Evolutionary conservation across 163 green algal genomes (phyloP).

Genomic region (Coccomyxa subellipsoidea): DNA sequence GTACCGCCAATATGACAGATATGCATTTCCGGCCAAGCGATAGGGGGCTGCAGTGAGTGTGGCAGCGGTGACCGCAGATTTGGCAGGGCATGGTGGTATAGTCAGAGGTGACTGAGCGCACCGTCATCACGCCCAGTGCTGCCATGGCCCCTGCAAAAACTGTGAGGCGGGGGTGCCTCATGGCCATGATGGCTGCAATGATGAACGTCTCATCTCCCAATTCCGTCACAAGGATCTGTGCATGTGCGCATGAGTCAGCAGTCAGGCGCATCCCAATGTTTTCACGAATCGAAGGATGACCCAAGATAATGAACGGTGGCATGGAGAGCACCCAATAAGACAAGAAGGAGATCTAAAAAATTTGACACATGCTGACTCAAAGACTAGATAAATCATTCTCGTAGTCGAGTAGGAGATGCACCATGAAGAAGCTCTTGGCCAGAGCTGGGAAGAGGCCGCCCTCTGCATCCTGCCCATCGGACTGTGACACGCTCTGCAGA

Average conservation of each 20-base stretch:
- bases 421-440: constrained; percentile 14
- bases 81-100: background rate
- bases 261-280: no score
- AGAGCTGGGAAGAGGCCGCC: background rate
- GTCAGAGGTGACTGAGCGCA: constrained; percentile 9
- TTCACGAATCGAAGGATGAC: no score
- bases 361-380: no score
- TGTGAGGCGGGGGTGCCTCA: constrained; percentile 50
- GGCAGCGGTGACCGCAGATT: no score
- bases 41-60: no score
- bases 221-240: constrained; percentile 52
- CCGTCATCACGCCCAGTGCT: constrained; percentile 66
- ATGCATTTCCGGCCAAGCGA: no score
- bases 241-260: no score
- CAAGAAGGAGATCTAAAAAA: no score
- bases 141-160: constrained; percentile 56
- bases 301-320: no score
- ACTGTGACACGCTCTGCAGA: background rate
- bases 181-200: constrained; percentile 59
- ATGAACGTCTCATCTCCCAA: constrained; percentile 64
- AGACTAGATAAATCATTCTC: no score
- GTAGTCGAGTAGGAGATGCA: background rate
- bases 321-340: no score
- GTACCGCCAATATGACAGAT: no score
- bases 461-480: background rate